A percentile compares a stretch with the other conserved stretches of the same genome.
phyloP scores from a whole-genome alignment of 768 basidiomycete genomes.

The Leccinellum albellum region DNA sequence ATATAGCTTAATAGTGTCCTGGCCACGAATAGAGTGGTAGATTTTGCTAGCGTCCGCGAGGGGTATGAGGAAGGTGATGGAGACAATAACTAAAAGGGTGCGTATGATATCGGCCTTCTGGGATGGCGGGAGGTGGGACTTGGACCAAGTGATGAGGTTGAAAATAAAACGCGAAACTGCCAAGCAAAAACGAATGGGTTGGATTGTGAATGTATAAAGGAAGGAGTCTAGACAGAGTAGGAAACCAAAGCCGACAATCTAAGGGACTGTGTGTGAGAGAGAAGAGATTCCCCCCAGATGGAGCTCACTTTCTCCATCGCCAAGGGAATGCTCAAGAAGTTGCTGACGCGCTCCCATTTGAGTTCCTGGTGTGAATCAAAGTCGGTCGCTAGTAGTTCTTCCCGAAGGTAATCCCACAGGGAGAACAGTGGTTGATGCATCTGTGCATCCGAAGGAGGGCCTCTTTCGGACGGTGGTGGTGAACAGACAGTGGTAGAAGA shows the following conservation, averaged over 20 bases:
- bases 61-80: conserved; percentile 70
- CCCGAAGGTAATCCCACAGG: conserved; percentile 87
- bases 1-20: conserved; percentile 98
- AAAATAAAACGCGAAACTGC: conserved; percentile 55
- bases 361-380: conserved; percentile 91
- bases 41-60: conserved; percentile 96
- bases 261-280: conserved; percentile 2
- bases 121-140: conserved; percentile 67
- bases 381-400: conserved; percentile 88
- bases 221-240: conserved; percentile 95
- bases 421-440: conserved; percentile 58
- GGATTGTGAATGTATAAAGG: conserved; percentile 95
- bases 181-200: conserved; percentile 81
- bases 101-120: conserved; percentile 94
- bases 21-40: conserved; percentile 95
- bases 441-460: conserved; percentile 13
- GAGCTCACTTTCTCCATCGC: conserved; percentile 86
- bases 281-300: background rate
- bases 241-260: conserved; percentile 92
- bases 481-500: conserved; percentile 38
- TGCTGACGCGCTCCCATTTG: conserved; percentile 95
- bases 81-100: conserved; percentile 66
- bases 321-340: conserved; percentile 88
- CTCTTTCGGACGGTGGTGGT: conserved; percentile 19
- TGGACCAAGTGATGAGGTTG: conserved; percentile 47